Percentiles rank a stretch among this genome's conserved stretches.
Evolutionary conservation across 164 flowering plant genomes (phyloP).

Genomic region (Tinospora cordifolia): DNA sequence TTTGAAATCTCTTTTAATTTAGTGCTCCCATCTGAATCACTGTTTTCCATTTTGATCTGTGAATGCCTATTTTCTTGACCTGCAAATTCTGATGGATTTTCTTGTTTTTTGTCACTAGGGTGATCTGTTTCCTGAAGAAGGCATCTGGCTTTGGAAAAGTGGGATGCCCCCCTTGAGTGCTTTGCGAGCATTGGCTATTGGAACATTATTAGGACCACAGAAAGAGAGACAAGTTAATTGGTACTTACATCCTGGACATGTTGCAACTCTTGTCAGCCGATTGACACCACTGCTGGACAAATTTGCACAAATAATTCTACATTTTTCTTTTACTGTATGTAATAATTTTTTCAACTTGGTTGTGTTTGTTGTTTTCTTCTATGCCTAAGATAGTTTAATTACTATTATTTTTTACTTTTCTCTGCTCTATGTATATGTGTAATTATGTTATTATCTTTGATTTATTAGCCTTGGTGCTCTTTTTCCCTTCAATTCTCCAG

Average conservation of each 20-base stretch:
- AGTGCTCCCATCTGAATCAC: background rate
- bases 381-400: background rate
- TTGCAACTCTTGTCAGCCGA: slow-evolving; percentile 55
- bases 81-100: background rate
- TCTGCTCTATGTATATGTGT: background rate
- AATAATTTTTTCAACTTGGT: background rate
- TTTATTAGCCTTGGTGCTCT: background rate
- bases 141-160: slow-evolving; percentile 80
- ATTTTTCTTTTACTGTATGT: slow-evolving; percentile 82
- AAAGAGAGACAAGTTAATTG: slow-evolving; percentile 69
- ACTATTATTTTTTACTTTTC: background rate
- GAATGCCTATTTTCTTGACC: background rate
- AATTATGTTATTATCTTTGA: background rate
- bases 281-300: slow-evolving; percentile 63
- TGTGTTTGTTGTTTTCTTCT: background rate
- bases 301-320: slow-evolving; percentile 64
- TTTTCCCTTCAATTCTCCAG: slow-evolving; percentile 29
- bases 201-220: slow-evolving; percentile 65
- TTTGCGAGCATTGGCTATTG: slow-evolving; percentile 58
- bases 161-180: slow-evolving; percentile 77
- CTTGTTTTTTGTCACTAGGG: slow-evolving; percentile 37
- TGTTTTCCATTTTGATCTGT: background rate
- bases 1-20: background rate
- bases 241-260: slow-evolving; percentile 61
- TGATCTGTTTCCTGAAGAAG: slow-evolving; percentile 88